Base-by-base conservation (phyloP, 176 grass and related monocot species). In the Aegilops speltoides region DNA sequence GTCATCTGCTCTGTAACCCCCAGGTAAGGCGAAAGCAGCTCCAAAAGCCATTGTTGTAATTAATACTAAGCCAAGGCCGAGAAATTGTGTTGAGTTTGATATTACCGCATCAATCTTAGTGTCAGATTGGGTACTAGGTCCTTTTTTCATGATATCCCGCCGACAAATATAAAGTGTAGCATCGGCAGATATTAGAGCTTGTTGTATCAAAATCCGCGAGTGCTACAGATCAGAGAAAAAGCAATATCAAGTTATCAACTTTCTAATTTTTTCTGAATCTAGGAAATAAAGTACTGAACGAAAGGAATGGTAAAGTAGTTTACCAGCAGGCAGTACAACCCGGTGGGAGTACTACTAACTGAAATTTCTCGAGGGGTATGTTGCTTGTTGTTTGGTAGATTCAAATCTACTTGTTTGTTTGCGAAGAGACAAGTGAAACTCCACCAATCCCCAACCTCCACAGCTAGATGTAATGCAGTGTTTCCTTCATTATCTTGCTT, bases 41-140 rank as follows among this genome's bases (percentile, higher is more conserved):
- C 68, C 57, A 65, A 87, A 87, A 64, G 78, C 78, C 68, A 87
- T 81, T 0, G 85, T 87, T 74, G 68, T 75, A 29, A 87, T 87
- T 46, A 87, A 11, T 4, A 87, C 85, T 22, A 75, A 75, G 15
- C 57, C 85, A 75, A 75, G 1, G 31, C 57, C 61, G 6, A 87
- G 68, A 43, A 75, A 81, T 33, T 87, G 77, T 0, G 57, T 81
- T 50, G 85, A 81, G 80, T 38, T n/a, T 54, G 57, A 75, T 29
- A 87, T 60, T 46, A 80, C 59, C 9, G 1, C 32, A 3, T 79
- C 76, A 61, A 71, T 33, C 3, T 72, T 50, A 33, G 50, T 0
- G 10, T 59, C 33, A 10, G 36, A 33, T 62, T 71, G 24, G 10
- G 50, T 12, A 62, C 24, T 24, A 24, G 16, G 11, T 8, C 31